Conservation (phyloP, 2,329 filamentous ascomycete species). For the Microsporum ferrugineum region DNA sequence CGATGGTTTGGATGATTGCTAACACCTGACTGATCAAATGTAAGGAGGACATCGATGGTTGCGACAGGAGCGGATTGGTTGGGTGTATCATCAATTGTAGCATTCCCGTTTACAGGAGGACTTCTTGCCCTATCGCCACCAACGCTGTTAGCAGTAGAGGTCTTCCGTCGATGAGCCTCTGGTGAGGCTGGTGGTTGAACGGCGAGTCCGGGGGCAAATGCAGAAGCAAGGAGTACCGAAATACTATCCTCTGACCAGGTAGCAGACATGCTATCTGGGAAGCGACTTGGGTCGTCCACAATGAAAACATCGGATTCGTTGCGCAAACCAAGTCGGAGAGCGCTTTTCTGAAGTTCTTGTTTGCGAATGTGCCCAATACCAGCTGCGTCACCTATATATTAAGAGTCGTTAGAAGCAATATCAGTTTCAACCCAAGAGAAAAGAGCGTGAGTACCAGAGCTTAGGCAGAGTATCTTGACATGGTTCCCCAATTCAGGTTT, state of each 20-base stretch:
- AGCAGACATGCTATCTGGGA: slow-evolving; percentile 79
- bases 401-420: background rate
- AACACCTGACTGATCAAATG: slow-evolving; percentile 74
- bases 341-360: slow-evolving; percentile 73
- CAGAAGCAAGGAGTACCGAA: slow-evolving; percentile 54
- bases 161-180: slow-evolving; percentile 18
- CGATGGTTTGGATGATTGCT: slow-evolving; percentile 90
- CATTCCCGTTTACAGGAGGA: background rate
- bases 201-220: slow-evolving; percentile 53
- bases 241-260: slow-evolving; percentile 65
- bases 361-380: slow-evolving; percentile 74
- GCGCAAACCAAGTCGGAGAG: slow-evolving; percentile 61
- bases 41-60: slow-evolving; percentile 70
- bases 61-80: slow-evolving; percentile 37
- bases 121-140: slow-evolving; percentile 11
- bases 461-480: slow-evolving; percentile 86
- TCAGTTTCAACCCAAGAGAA: background rate
- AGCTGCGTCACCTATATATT: slow-evolving; percentile 60
- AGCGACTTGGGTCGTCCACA: slow-evolving; percentile 62
- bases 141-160: slow-evolving; percentile 29
- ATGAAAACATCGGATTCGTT: slow-evolving; percentile 70
- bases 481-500: slow-evolving; percentile 71
- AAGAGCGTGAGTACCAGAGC: slow-evolving; percentile 49
- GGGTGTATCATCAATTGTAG: slow-evolving; percentile 9
- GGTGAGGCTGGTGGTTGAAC: slow-evolving; percentile 16